A percentile compares a stretch with the other conserved stretches of the same genome.
phyloP scores from a whole-genome alignment of 2,329 filamentous ascomycete genomes.

The Raffaelea albimanens region DNA sequence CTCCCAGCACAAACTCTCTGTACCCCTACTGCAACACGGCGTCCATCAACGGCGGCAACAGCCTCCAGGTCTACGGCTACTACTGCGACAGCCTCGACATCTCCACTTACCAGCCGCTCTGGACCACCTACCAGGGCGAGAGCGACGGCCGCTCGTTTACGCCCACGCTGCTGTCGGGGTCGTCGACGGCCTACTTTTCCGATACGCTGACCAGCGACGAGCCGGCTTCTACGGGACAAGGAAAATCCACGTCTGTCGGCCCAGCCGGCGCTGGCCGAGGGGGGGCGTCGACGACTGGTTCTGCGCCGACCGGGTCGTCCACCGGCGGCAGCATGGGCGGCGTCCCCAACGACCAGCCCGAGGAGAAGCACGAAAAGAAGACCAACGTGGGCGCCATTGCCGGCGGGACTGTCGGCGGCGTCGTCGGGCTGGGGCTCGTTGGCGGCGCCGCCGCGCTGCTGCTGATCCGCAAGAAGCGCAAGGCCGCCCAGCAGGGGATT shows the following conservation, averaged over 20 bases:
- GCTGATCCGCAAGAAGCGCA: slow-evolving; percentile 13
- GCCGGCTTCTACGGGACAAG: too few species aligned
- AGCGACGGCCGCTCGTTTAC: slow-evolving; percentile 11
- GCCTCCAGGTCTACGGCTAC: slow-evolving; percentile 9
- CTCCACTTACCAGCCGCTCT: slow-evolving; percentile 4
- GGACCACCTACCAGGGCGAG: slow-evolving; percentile 12
- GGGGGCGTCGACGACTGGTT: too few species aligned
- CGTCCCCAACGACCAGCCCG: too few species aligned
- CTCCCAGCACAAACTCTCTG: slow-evolving; percentile 2
- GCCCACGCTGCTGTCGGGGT: slow-evolving; percentile 2
- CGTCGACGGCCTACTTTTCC: too few species aligned
- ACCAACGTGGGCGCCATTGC: slow-evolving; percentile 20
- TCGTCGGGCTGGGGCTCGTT: slow-evolving; percentile 18
- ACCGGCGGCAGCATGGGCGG: too few species aligned
- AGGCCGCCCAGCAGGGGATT: too few species aligned
- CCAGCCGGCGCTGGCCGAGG: too few species aligned
- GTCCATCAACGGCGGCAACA: slow-evolving; percentile 10
- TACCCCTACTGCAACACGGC: slow-evolving; percentile 11
- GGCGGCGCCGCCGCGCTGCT: slow-evolving; percentile 18
- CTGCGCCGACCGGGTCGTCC: too few species aligned
- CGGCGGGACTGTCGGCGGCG: slow-evolving; percentile 23
- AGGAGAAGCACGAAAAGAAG: slow-evolving; percentile 2
- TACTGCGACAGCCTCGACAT: slow-evolving; percentile 6
- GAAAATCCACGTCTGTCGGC: too few species aligned
- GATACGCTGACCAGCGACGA: background rate